Conservation (phyloP, 2,329 filamentous ascomycete species). For the Penicillium paneum region DNA sequence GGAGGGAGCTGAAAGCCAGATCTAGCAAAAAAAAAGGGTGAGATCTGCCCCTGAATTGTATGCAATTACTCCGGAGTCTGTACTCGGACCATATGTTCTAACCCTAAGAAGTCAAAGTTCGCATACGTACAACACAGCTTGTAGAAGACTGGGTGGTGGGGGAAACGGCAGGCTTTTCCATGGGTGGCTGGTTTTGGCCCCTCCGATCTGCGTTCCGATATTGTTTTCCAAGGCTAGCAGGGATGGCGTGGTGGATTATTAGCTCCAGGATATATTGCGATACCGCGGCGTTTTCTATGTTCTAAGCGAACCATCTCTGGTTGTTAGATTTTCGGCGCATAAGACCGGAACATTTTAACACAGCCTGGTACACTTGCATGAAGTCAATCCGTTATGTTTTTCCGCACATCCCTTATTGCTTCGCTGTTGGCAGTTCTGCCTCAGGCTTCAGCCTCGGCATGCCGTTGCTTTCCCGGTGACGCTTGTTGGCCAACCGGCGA, state of each 20-base stretch:
- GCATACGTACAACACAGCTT: no score
- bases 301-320: not conserved
- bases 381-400: not conserved
- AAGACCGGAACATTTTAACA: not conserved
- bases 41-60: not conserved
- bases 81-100: no score
- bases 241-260: not conserved
- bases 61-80: no score
- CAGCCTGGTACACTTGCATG: not conserved
- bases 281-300: not conserved
- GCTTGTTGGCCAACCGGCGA: conserved; percentile 51
- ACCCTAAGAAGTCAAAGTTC: no score
- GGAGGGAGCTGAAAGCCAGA: not conserved
- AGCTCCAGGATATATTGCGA: not conserved
- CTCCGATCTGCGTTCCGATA: not conserved
- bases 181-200: not conserved
- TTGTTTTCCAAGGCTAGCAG: not conserved
- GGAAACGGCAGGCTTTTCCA: not conserved
- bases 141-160: not conserved
- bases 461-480: conserved; percentile 53
- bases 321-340: not conserved
- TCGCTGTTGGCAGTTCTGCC: conserved; percentile 1
- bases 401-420: not conserved
- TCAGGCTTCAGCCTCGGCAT: conserved; percentile 22
- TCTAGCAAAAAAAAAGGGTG: not conserved